Evolutionary conservation across 2,329 filamentous ascomycete genomes (phyloP).

Genomic region (Trichophyton schoenleinii): DNA sequence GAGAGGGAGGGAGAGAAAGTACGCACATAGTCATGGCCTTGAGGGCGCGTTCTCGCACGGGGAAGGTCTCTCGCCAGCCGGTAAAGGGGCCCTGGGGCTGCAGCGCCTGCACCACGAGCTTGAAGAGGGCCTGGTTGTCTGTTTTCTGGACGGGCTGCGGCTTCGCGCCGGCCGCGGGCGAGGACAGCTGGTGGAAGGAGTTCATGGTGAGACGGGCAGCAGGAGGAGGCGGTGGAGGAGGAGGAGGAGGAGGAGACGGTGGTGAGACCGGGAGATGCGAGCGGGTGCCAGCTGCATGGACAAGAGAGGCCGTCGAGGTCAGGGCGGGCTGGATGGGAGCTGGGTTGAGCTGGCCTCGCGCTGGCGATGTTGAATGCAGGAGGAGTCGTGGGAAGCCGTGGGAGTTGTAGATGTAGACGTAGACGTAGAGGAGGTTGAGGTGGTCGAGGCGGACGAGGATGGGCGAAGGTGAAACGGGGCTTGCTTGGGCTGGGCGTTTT

Average conservation of each 20-base stretch:
- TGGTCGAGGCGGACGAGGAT: neutral
- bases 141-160: conserved; percentile 17
- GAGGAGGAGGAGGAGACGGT: neutral
- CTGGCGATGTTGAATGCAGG: neutral
- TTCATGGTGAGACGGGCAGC: neutral
- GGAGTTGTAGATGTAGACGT: neutral
- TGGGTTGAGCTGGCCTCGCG: neutral
- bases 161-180: conserved; percentile 7
- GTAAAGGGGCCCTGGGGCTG: conserved; percentile 31
- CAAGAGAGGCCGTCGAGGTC: neutral
- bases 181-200: neutral
- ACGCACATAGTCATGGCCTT: conserved; percentile 14
- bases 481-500: neutral
- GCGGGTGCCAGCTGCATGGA: conserved; percentile 2
- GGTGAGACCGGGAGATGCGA: conserved; percentile 1
- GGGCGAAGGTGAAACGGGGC: neutral
- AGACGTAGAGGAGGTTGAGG: neutral
- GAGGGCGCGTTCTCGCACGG: conserved; percentile 27
- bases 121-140: conserved; percentile 21
- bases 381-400: neutral
- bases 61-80: conserved; percentile 35
- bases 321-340: neutral
- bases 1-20: neutral
- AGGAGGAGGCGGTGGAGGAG: neutral
- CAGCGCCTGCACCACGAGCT: conserved; percentile 30